A percentile compares a stretch with the other conserved stretches of the same genome.
Evolutionary conservation across 805 yeast genomes (phyloP).

Genomic region (Monosporozyma servazzii): DNA sequence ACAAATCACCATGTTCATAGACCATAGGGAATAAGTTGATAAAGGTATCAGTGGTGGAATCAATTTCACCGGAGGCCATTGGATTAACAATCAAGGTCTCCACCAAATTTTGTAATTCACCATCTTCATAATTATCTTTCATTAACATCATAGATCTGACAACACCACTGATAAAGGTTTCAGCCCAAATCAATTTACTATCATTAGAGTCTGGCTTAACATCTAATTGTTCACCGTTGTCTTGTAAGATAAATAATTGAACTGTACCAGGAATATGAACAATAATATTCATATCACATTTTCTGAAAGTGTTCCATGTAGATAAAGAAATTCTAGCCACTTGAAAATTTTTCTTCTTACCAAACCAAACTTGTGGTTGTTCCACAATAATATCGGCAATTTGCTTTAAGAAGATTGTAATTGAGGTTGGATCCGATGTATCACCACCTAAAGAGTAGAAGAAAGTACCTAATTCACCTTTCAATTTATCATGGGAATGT

Average conservation of each 20-base stretch:
- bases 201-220: constrained; percentile 38
- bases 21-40: constrained; percentile 27
- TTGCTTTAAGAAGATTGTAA: constrained; percentile 65
- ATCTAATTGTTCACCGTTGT: constrained; percentile 24
- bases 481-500: constrained; percentile 32
- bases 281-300: constrained; percentile 59
- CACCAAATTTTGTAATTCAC: constrained; percentile 62
- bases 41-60: constrained; percentile 24
- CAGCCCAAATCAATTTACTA: constrained; percentile 43
- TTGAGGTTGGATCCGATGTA: constrained; percentile 64
- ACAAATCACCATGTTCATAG: constrained; percentile 23
- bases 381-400: constrained; percentile 55
- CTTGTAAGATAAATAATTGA: constrained; percentile 34
- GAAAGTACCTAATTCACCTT: constrained; percentile 56
- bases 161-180: constrained; percentile 50
- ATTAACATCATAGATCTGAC: constrained; percentile 51
- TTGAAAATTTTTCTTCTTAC: constrained; percentile 58
- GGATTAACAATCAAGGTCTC: constrained; percentile 83
- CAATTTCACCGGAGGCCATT: constrained; percentile 34
- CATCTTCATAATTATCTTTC: constrained; percentile 46
- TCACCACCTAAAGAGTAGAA: constrained; percentile 69
- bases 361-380: constrained; percentile 70
- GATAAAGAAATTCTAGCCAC: constrained; percentile 67
- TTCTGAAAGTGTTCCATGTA: constrained; percentile 51
- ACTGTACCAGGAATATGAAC: constrained; percentile 73